These are phyloP conservation scores for Colletotrichum eremochloae DNA, from an alignment of 2,329 filamentous ascomycete species.

Conservation along the genomic window DNA sequence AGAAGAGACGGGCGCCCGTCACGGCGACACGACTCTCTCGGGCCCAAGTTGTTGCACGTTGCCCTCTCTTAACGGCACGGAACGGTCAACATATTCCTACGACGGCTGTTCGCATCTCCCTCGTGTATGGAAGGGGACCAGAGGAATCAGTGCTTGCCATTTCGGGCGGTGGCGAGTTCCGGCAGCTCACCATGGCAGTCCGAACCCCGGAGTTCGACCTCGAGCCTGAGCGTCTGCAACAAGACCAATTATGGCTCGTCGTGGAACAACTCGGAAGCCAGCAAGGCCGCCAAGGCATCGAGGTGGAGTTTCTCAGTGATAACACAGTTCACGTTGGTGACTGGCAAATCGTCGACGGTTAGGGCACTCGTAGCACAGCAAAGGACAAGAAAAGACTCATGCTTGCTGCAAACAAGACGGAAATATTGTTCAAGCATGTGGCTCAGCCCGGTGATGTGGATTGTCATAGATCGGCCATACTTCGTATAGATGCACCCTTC, in stretches of 20 bases:
- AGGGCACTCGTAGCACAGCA: not conserved
- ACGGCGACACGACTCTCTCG: conserved; percentile 67
- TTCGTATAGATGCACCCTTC: not conserved
- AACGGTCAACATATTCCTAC: conserved; percentile 46
- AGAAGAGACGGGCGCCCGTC: conserved; percentile 57
- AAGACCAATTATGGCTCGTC: conserved; percentile 80
- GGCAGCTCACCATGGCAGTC: conserved; percentile 75
- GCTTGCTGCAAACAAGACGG: not conserved
- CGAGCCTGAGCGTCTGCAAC: conserved; percentile 69
- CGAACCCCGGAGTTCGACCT: conserved; percentile 82
- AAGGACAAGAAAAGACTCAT: not conserved
- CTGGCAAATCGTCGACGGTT: conserved; percentile 55
- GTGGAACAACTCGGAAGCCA: conserved; percentile 81
- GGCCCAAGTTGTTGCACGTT: conserved; percentile 66
- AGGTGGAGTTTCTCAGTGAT: conserved; percentile 66
- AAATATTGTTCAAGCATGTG: not conserved
- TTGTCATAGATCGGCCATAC: not conserved
- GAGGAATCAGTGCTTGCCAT: conserved; percentile 74
- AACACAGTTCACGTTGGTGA: conserved; percentile 57
- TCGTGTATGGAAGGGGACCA: conserved; percentile 81
- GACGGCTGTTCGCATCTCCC: conserved; percentile 72
- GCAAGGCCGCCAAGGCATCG: conserved; percentile 58
- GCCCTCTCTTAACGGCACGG: conserved; percentile 18
- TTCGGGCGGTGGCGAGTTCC: conserved; percentile 81
- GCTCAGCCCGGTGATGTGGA: not conserved